Evolutionary conservation across 2,329 filamentous ascomycete genomes (phyloP).

Genomic region (Dactylellina haptotyla): DNA sequence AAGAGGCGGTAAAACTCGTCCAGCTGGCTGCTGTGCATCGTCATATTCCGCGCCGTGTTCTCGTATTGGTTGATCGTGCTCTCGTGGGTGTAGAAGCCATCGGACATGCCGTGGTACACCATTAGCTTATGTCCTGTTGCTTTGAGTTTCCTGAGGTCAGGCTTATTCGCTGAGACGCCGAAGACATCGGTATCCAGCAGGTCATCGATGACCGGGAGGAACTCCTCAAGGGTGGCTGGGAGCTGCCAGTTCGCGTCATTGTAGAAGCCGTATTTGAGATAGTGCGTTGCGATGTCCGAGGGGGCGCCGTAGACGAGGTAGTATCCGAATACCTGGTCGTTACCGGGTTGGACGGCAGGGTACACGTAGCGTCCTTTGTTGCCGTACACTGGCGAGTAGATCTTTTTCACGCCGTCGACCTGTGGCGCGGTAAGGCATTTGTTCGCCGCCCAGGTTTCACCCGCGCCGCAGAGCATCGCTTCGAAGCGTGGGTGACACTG

Average conservation of each 20-base stretch:
- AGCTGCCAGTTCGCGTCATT: slow-evolving; percentile 62
- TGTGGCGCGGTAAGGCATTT: slow-evolving; percentile 59
- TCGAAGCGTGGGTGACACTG: slow-evolving; percentile 60
- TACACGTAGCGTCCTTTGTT: slow-evolving; percentile 60
- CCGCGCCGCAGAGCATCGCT: slow-evolving; percentile 58
- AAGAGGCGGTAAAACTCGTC: slow-evolving; percentile 60
- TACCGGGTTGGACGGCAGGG: slow-evolving; percentile 32
- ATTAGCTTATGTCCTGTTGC: slow-evolving; percentile 63
- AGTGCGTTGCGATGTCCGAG: slow-evolving; percentile 58
- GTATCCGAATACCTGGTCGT: slow-evolving; percentile 15
- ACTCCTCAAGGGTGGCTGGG: slow-evolving; percentile 60
- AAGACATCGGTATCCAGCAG: slow-evolving; percentile 60
- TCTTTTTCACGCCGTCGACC: slow-evolving; percentile 58
- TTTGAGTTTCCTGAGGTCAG: slow-evolving; percentile 62
- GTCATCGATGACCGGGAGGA: slow-evolving; percentile 61
- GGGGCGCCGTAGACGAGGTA: slow-evolving; percentile 12
- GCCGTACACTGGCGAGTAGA: slow-evolving; percentile 60
- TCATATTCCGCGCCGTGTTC: slow-evolving; percentile 21
- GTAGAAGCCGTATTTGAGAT: slow-evolving; percentile 64
- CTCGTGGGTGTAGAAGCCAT: slow-evolving; percentile 12
- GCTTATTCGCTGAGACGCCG: slow-evolving; percentile 61
- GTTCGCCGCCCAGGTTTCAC: slow-evolving; percentile 16
- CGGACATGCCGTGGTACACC: slow-evolving; percentile 64
- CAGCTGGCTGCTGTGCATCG: slow-evolving; percentile 38
- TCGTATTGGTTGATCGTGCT: slow-evolving; percentile 19